Evolutionary conservation across 331 rosid species (phyloP).

Genomic region (Spiraea crenata): DNA sequence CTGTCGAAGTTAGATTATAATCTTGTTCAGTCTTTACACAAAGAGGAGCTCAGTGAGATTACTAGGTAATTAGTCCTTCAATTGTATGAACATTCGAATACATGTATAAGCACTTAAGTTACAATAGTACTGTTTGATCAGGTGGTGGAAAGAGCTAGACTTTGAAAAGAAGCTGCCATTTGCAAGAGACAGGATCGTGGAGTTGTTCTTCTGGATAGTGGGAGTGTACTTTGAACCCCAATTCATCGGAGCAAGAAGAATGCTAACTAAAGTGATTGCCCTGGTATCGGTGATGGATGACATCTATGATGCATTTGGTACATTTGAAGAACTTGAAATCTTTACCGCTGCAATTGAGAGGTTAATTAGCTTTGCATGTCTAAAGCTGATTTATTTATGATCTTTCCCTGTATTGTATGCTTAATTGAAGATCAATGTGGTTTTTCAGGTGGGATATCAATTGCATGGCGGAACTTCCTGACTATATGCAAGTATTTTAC

Average conservation of each 20-base stretch:
- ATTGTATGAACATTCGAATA: not conserved
- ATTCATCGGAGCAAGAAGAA: not conserved
- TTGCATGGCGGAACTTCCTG: constrained; percentile 15
- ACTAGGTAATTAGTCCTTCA: not conserved
- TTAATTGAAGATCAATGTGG: no score
- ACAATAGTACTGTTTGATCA: not conserved
- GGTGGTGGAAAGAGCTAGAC: constrained; percentile 44
- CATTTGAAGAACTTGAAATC: constrained; percentile 32
- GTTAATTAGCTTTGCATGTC: no score
- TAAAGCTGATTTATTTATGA: no score
- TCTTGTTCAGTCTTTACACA: not conserved
- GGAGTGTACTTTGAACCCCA: no score
- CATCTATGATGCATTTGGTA: constrained; percentile 27
- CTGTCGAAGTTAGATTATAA: not conserved
- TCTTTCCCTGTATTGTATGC: no score
- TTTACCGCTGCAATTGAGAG: constrained; percentile 28
- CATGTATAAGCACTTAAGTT: no score
- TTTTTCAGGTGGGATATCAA: constrained; percentile 29
- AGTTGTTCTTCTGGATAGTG: constrained; percentile 17
- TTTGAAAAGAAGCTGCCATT: constrained; percentile 4
- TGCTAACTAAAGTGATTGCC: constrained; percentile 20
- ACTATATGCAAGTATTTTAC: constrained; percentile 24
- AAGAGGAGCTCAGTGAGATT: not conserved
- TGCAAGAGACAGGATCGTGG: constrained; percentile 9
- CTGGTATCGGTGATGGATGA: constrained; percentile 17